Evolutionary conservation across 768 basidiomycete species (phyloP), one percentile per base, ranked within the genome.

Genomic region (Fomitopsis pulvina): DNA sequence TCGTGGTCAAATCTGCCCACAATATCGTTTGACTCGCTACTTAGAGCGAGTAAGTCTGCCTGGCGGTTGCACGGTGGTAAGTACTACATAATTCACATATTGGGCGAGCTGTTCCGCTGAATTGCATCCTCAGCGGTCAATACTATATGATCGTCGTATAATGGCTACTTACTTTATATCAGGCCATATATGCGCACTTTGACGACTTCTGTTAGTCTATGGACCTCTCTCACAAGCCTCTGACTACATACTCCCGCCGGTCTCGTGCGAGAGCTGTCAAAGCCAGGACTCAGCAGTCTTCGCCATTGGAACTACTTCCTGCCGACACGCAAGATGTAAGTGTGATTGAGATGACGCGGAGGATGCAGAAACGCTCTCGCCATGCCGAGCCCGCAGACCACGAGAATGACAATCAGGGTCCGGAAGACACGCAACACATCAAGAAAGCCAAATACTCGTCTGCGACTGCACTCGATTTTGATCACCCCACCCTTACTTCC

Each of bases 351-450:
- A 72, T 76, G 66, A 64, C 69, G 22, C 67, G 58, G 18, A 67
- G 75, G 24, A 74, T 75, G 68, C 70, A 74, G 55, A 77, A 77
- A 56, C 67, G 76, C 14, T 71, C 74, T 10, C 72, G 75, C 51
- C 66, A 68, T n/a, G 63, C 51, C n/a, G 43, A 28, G 22, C 37
- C 45, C 18, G 25, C 29, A 14, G 29, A 2, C 26, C 41, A 41
- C 43, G 18, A 44, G n/a, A 28, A 29, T 25, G 42, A 24, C 0
- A 25, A 32, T 26, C 24, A 22, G 52, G 43, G 22, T 44, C 60
- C 7, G 61, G 63, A 2, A 64, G 62, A 43, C 56, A 61, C 1
- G 48, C 60, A 18, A 77, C 75, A 57, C 66, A 55, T 62, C 26
- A 73, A 66, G 44, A 57, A 50, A 18, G 47, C 34, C 6, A 37